Base-by-base conservation (phyloP, 139 green algal species). In the Tetradesmus lagerheimii region DNA sequence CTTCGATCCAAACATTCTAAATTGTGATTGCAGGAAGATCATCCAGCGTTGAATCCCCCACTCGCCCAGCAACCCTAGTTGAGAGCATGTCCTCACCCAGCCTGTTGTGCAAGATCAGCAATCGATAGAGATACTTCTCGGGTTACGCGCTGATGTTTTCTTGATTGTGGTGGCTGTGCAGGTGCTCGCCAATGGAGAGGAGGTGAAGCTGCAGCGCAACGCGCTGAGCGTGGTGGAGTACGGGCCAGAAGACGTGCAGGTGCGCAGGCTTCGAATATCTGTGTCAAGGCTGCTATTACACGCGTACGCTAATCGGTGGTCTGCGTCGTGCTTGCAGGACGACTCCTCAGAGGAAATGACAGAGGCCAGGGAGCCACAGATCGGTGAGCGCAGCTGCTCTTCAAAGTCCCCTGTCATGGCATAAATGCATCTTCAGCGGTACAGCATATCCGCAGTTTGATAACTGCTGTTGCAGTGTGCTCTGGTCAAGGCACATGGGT, bases 191-290 rank as follows among this genome's bases (percentile, higher is more conserved):
- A 95, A 88, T n/a, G 96, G 96, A 1, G 92, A 96, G 71, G 93
- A 96, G 62, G 92, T 97, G 0, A 95, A 95, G 90, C 89, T 98
- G 78, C 96, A 98, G 90, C 86, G 96, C 39, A 98, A 98, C 53
- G 96, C 95, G 1, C 91, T 98, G 0, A 80, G 71, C 25, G 94
- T 97, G 16, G n/a, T 97, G 37, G 88, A 91, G 79, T 80, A 82
- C 45, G 88, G 80, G 67, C 75, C 88, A 34, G 80, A 85, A 27
- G 77, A 85, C 41, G 16, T 38, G 35, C 57, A 81, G 66, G 45
- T 87, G 29, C 14, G 31, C 45, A 84, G n/a, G 4, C 5, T 38
- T 15, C 2, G 0, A 64, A 23, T 39, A 38, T 67, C n/a, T 8
- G 43, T 27, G 45, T 67, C n/a, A 38, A 14, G 12, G 27, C 41